These are phyloP conservation scores for Ajuga chamaepitys DNA, from an alignment of 257 asterid species.

Conservation along the genomic window DNA sequence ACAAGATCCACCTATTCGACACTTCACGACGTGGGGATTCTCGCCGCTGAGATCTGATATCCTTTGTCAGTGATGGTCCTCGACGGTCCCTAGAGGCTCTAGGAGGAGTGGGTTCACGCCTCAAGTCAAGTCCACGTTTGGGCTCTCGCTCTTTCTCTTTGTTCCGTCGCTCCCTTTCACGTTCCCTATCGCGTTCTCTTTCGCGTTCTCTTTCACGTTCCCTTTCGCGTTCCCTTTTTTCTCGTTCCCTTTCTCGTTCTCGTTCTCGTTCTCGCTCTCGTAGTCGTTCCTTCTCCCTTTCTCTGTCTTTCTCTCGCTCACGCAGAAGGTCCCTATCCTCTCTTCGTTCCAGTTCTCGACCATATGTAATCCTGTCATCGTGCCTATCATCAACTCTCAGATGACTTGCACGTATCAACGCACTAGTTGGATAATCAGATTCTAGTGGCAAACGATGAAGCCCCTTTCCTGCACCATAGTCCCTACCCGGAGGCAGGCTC, in stretches of 20 bases:
- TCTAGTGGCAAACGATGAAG: slow-evolving; percentile 55
- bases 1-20: slow-evolving; percentile 83
- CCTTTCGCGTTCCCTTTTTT: slow-evolving; percentile 38
- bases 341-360: slow-evolving; percentile 65
- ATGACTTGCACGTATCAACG: slow-evolving; percentile 45
- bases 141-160: slow-evolving; percentile 61
- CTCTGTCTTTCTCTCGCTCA: slow-evolving; percentile 73
- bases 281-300: slow-evolving; percentile 60
- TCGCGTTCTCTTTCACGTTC: slow-evolving; percentile 46
- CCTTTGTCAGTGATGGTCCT: slow-evolving; percentile 69
- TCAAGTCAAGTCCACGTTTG: slow-evolving; percentile 54
- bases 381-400: slow-evolving; percentile 60
- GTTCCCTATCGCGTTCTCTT: slow-evolving; percentile 47
- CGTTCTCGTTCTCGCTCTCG: slow-evolving; percentile 43
- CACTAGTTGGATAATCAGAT: slow-evolving; percentile 53
- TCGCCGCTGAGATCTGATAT: slow-evolving; percentile 51
- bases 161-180: slow-evolving; percentile 61
- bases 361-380: slow-evolving; percentile 56
- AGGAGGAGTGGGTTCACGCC: slow-evolving; percentile 68
- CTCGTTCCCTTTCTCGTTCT: slow-evolving; percentile 53
- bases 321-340: slow-evolving; percentile 65
- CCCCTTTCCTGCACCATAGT: slow-evolving; percentile 87
- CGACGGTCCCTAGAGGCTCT: slow-evolving; percentile 75
- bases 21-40: slow-evolving; percentile 85
- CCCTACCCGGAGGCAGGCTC: slow-evolving; percentile 99